phyloP scores from a whole-genome alignment of 108 stramenopile genomes.

The Skeletonema marinoi region DNA sequence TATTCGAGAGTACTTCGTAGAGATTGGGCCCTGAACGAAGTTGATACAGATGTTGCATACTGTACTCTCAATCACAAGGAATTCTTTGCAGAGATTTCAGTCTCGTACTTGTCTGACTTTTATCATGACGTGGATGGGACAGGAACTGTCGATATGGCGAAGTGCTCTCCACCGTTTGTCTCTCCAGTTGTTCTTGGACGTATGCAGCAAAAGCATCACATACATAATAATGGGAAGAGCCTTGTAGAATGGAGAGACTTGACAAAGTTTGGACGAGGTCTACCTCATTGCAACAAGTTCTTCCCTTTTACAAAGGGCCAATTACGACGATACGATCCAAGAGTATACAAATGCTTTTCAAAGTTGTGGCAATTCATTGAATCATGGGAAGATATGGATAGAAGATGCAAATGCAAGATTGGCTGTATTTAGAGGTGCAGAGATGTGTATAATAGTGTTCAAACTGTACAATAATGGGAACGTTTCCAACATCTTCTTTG shows the following conservation, averaged over 20 bases:
- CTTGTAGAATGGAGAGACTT: conserved; percentile 9
- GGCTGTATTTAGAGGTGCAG: neutral
- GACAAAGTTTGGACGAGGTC: conserved; percentile 3
- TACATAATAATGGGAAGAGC: neutral
- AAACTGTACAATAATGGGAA: no score
- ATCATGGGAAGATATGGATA: conserved; percentile 59
- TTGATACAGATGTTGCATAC: conserved; percentile 72
- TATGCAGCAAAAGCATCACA: conserved; percentile 15
- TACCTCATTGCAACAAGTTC: conserved; percentile 84
- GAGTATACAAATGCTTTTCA: conserved; percentile 48
- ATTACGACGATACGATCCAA: conserved; percentile 66
- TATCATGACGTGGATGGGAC: conserved; percentile 62
- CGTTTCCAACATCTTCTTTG: no score
- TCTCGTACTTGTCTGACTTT: conserved; percentile 67
- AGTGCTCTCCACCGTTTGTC: conserved; percentile 72
- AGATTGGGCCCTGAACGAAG: conserved; percentile 77
- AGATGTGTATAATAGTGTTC: neutral
- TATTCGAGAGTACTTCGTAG: conserved; percentile 66
- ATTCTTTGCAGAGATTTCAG: conserved; percentile 85
- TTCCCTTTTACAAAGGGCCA: conserved; percentile 86
- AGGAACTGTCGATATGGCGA: conserved; percentile 43
- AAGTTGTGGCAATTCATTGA: conserved; percentile 69
- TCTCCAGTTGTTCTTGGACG: conserved; percentile 60
- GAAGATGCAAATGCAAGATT: neutral
- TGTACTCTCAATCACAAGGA: conserved; percentile 81